Evolutionary conservation across 2,329 filamentous ascomycete genomes (phyloP).

Genomic region (Venturiaceae sp.): DNA sequence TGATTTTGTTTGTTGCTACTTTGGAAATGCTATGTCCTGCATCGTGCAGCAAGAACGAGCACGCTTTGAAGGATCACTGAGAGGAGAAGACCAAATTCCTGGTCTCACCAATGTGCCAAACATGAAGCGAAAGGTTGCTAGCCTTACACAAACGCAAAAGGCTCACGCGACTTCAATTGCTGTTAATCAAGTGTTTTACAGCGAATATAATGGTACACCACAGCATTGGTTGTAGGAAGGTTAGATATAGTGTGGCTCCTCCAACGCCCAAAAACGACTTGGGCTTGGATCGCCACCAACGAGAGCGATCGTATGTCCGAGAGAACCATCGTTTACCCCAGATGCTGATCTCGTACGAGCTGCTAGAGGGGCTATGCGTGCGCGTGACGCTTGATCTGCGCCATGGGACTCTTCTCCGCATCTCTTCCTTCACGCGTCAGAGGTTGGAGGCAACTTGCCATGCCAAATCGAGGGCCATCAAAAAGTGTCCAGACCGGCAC

Average conservation of each 20-base stretch:
- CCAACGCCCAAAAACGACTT: not conserved
- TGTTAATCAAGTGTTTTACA: not conserved
- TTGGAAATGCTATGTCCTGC: not conserved
- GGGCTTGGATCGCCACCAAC: not conserved
- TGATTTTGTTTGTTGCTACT: not conserved
- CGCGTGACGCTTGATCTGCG: constrained; percentile 1
- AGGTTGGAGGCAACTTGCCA: not conserved
- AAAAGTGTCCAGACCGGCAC: not conserved
- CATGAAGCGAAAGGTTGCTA: not conserved
- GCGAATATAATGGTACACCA: not conserved
- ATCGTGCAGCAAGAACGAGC: not conserved
- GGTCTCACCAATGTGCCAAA: not conserved
- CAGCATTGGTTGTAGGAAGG: no score
- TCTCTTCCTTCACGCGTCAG: not conserved
- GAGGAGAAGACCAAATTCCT: not conserved
- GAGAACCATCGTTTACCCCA: not conserved
- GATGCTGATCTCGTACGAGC: not conserved
- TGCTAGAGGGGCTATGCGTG: not conserved
- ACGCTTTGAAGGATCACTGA: not conserved
- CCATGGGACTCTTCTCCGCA: constrained; percentile 2
- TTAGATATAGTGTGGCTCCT: not conserved
- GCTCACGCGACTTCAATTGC: not conserved
- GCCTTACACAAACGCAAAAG: not conserved
- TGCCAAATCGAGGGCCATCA: not conserved
- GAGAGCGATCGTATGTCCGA: no score